These are phyloP conservation scores for Penicillium manginii DNA, from an alignment of 495 filamentous ascomycete species.

Conservation along the genomic window DNA sequence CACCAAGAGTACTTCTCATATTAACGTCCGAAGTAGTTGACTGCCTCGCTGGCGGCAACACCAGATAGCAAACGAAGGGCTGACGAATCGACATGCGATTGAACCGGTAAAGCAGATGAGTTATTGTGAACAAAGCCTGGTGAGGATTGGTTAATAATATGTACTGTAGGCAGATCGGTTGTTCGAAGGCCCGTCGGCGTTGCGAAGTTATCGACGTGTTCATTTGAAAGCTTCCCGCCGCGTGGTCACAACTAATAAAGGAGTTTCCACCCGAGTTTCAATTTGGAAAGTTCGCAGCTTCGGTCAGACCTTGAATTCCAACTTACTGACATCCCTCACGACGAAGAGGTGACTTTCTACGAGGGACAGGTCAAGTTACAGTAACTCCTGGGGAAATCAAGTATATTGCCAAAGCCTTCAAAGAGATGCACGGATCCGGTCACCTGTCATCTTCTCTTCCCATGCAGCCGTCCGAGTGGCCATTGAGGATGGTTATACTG, in stretches of 20 bases:
- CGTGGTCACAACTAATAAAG: slow-evolving; percentile 6
- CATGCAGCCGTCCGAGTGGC: too few relatives aligned
- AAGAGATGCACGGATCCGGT: too few relatives aligned
- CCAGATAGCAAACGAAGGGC: slow-evolving; percentile 12
- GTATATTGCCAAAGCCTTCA: too few relatives aligned
- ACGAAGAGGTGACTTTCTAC: slow-evolving; percentile 11
- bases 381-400: too few relatives aligned
- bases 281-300: slow-evolving; percentile 8
- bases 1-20: slow-evolving; percentile 9
- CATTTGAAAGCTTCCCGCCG: slow-evolving; percentile 8
- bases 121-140: slow-evolving; percentile 6
- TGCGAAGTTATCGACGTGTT: slow-evolving; percentile 10
- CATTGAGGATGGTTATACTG: too few relatives aligned
- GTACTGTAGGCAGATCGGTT: slow-evolving; percentile 4
- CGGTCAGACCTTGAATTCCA: slow-evolving; percentile 9
- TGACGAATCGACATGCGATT: slow-evolving; percentile 12
- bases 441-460: too few relatives aligned
- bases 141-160: slow-evolving; percentile 1
- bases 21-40: slow-evolving; percentile 1
- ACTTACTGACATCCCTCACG: slow-evolving; percentile 9
- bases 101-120: slow-evolving; percentile 12
- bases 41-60: slow-evolving; percentile 13
- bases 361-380: background rate
- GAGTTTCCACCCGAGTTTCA: slow-evolving; percentile 2
- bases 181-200: slow-evolving; percentile 5